Evolutionary conservation across 768 basidiomycete species (phyloP), one percentile per base, ranked within the genome.

Genomic region (Ephemerocybe angulata): DNA sequence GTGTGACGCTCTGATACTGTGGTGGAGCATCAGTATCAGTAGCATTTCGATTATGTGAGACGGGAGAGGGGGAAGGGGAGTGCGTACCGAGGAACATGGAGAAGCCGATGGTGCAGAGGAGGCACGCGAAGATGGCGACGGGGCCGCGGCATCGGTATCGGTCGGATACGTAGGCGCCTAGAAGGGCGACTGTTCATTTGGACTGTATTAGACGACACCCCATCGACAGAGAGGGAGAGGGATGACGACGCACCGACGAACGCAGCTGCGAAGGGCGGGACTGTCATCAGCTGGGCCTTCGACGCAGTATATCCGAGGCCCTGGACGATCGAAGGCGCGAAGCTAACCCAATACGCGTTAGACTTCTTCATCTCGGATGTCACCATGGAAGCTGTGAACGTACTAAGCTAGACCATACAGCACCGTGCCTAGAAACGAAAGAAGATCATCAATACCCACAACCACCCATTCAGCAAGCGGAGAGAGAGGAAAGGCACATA

Each of bases 281-380:
- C 86, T 13, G 79, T 84, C 76, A 84, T 81, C 2, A 88, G 72
- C 61, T 87, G 85, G 11, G 82, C 80, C 22, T 71, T 65, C 29
- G 79, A 72, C 0, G 77, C 74, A 2, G 74, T 75, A 64, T 78
- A 86, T 19, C 85, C 85, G 2, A 87, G 75, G 17, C 74, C 72
- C 28, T 80, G 72, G 5, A 91, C 81, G 66, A 92, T 88, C 3
- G 85, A 84, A 5, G 89, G 89, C 7, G 82, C 72, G 68, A 92
- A 90, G 60, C 88, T 83, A 44, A 51, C 57, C 4, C 43, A 40
- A 53, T 27, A 37, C 52, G 22, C 52, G 31, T 7, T 30, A 52
- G 17, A 48, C 15, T 24, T 22, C 19, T 38, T 21, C 28, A 48
- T 38, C 33, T 44, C 28, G 19, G 25, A 53, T 43, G 37, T n/a